These are phyloP conservation scores for Boletus sp. DNA, from an alignment of 1,284 basidiomycete genomes.

Conservation along the genomic window DNA sequence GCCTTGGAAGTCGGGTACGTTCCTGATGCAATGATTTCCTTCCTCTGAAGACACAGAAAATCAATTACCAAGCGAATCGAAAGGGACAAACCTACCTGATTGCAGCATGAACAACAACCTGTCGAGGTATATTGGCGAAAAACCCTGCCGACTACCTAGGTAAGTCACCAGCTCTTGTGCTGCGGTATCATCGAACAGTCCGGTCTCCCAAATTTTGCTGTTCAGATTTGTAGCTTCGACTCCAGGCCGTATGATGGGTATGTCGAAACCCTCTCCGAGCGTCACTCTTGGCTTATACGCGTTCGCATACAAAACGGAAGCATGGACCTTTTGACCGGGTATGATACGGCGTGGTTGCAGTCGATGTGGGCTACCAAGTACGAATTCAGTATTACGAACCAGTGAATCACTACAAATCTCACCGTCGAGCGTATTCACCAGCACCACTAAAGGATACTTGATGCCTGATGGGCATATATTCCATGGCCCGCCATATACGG, in stretches of 20 bases:
- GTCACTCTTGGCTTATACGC: slow-evolving; percentile 25
- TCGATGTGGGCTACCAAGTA: slow-evolving; percentile 17
- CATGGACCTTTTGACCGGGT: slow-evolving; percentile 32
- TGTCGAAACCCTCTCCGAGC: slow-evolving; percentile 28
- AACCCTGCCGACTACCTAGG: slow-evolving; percentile 11
- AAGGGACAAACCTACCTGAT: slow-evolving; percentile 16
- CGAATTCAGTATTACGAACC: not conserved
- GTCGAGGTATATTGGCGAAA: slow-evolving; percentile 25
- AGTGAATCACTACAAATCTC: not conserved
- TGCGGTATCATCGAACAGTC: slow-evolving; percentile 25
- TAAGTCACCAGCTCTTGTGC: slow-evolving; percentile 14
- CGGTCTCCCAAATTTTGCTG: slow-evolving; percentile 23
- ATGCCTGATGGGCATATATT: slow-evolving; percentile 28
- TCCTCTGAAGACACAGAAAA: slow-evolving; percentile 13
- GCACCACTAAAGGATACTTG: slow-evolving; percentile 21
- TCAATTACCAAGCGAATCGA: not conserved
- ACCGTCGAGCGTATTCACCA: slow-evolving; percentile 18
- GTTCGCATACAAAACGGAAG: slow-evolving; percentile 28
- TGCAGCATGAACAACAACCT: slow-evolving; percentile 29
- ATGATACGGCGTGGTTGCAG: slow-evolving; percentile 26
- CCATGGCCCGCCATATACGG: slow-evolving; percentile 21
- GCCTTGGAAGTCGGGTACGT: slow-evolving; percentile 9
- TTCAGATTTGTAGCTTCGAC: slow-evolving; percentile 6
- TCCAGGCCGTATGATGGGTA: slow-evolving; percentile 15
- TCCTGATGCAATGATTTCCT: slow-evolving; percentile 21